Conservation (phyloP, 441 rosid genomes). For the Populus hybrid region DNA sequence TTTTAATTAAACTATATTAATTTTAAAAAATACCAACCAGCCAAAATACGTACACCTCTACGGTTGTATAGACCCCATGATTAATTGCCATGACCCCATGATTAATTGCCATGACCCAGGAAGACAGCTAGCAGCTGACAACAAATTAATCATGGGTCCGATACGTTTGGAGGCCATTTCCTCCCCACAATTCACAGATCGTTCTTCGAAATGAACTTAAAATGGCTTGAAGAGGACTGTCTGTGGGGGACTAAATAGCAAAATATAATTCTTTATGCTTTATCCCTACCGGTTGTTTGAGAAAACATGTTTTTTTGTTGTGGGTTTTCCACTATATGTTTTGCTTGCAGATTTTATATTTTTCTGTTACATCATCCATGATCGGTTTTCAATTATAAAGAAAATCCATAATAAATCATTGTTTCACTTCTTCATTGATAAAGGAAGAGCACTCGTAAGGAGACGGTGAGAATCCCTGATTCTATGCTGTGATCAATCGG, state of each 20-base stretch:
- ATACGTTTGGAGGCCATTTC: too few relatives aligned
- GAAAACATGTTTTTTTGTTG: not conserved
- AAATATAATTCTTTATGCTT: not conserved
- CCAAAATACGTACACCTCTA: not conserved
- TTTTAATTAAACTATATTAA: too few relatives aligned
- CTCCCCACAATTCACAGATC: too few relatives aligned
- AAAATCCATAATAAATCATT: not conserved
- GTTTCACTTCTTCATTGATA: too few relatives aligned
- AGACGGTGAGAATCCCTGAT: too few relatives aligned
- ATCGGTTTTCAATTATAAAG: not conserved
- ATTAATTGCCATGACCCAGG: not conserved
- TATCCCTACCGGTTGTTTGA: not conserved
- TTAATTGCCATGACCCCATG: not conserved
- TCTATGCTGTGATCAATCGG: too few relatives aligned
- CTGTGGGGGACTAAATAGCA: too few relatives aligned
- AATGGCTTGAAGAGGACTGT: too few relatives aligned
- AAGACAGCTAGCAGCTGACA: not conserved
- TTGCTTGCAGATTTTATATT: not conserved
- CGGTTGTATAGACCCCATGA: not conserved
- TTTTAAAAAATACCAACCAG: not conserved
- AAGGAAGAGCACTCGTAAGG: too few relatives aligned
- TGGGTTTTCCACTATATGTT: not conserved
- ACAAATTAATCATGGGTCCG: not conserved
- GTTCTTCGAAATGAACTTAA: too few relatives aligned
- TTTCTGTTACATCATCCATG: not conserved